Conservation (phyloP, 208 protist genomes). For the Trypanosoma cruzi region DNA sequence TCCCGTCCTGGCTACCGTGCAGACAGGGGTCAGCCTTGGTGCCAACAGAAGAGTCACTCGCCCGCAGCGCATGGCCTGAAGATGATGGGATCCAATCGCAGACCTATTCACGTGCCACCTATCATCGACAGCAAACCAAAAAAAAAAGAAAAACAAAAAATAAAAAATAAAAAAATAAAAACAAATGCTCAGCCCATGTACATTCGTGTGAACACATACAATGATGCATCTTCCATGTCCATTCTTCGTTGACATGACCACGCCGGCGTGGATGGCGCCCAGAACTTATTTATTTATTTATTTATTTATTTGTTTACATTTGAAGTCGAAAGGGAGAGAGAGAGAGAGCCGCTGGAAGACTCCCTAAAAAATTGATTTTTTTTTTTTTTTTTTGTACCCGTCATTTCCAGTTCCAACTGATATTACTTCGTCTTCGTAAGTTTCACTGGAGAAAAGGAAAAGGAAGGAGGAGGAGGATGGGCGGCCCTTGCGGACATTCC, state of each 20-base stretch:
- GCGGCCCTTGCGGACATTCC: background rate
- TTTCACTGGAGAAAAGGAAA: too few relatives aligned
- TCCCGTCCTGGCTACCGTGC: background rate
- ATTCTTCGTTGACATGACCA: background rate
- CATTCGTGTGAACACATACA: background rate
- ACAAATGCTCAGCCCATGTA: background rate
- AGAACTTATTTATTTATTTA: too few relatives aligned
- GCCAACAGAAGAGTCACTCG: background rate
- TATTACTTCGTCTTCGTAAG: too few relatives aligned
- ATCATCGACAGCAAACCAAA: background rate
- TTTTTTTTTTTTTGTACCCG: too few relatives aligned
- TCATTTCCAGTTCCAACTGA: too few relatives aligned
- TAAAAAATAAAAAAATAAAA: background rate
- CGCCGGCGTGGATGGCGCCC: too few relatives aligned
- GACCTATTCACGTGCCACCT: background rate
- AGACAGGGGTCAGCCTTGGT: background rate
- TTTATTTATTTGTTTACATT: too few relatives aligned
- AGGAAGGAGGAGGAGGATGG: background rate
- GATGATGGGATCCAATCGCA: background rate
- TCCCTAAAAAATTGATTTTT: too few relatives aligned
- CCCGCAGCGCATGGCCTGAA: conserved; percentile 9
- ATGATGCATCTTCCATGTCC: background rate
- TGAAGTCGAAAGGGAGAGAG: too few relatives aligned
- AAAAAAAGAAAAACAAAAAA: conserved; percentile 3
- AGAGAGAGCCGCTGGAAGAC: too few relatives aligned